Evolutionary conservation across 768 basidiomycete species (phyloP).

Genomic region (Stropharia rugosoannulata): DNA sequence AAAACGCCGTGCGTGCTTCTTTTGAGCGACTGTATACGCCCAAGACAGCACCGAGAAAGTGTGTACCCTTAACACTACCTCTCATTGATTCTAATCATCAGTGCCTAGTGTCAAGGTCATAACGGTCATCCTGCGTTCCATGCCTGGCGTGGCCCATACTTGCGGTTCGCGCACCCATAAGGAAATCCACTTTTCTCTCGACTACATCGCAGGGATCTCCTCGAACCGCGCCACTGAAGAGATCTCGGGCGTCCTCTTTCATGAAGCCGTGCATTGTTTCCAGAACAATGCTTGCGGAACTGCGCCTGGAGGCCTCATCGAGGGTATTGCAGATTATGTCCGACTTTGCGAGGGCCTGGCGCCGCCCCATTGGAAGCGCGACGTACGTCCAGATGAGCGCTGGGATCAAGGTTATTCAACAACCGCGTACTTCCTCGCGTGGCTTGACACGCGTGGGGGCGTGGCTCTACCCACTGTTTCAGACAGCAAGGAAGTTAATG

Average conservation of each 20-base stretch:
- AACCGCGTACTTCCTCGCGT: constrained; percentile 74
- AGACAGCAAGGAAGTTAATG: no score
- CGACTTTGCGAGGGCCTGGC: constrained; percentile 54
- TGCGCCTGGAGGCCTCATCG: constrained; percentile 71
- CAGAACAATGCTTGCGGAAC: constrained; percentile 63
- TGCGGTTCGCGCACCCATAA: constrained; percentile 55
- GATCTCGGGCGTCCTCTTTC: constrained; percentile 67
- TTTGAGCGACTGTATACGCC: constrained; percentile 42
- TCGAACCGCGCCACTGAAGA: constrained; percentile 49
- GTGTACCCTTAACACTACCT: constrained; percentile 9
- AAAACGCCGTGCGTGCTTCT: constrained; percentile 49
- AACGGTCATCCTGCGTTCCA: constrained; percentile 58
- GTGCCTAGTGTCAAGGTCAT: constrained; percentile 49
- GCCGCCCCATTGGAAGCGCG: constrained; percentile 68
- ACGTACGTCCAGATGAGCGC: constrained; percentile 16
- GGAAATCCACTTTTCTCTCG: constrained; percentile 72
- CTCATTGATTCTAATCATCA: neutral
- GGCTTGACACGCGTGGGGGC: constrained; percentile 52
- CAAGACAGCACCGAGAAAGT: constrained; percentile 37
- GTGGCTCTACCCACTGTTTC: constrained; percentile 37
- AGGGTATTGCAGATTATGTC: constrained; percentile 84
- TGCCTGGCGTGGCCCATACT: constrained; percentile 74
- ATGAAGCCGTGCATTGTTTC: constrained; percentile 80
- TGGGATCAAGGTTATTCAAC: constrained; percentile 79
- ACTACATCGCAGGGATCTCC: constrained; percentile 50